Conservation (phyloP, 768 basidiomycete genomes). For the Paxillus ammoniavirescens region DNA sequence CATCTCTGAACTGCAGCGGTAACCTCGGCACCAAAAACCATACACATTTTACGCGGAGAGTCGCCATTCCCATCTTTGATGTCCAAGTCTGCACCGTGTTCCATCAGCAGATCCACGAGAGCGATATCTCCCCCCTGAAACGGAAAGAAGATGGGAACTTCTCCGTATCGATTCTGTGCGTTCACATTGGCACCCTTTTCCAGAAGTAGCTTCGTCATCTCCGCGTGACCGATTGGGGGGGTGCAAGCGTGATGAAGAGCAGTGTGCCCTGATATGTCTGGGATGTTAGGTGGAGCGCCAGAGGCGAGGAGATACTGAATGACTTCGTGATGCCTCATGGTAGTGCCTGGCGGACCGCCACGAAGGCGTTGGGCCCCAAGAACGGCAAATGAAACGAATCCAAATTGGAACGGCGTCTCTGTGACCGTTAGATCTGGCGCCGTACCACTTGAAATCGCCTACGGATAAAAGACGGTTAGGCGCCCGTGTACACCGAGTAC, state of each 20-base stretch:
- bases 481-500: not conserved
- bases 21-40: slow-evolving; percentile 41
- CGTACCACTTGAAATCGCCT: slow-evolving; percentile 25
- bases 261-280: slow-evolving; percentile 49
- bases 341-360: slow-evolving; percentile 3
- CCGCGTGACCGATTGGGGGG: slow-evolving; percentile 20
- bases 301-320: slow-evolving; percentile 41
- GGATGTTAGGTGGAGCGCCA: slow-evolving; percentile 39
- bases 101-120: slow-evolving; percentile 46
- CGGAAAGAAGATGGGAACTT: slow-evolving; percentile 38
- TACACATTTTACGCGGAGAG: slow-evolving; percentile 30
- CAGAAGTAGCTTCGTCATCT: slow-evolving; percentile 40
- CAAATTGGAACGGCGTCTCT: slow-evolving; percentile 43
- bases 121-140: slow-evolving; percentile 32
- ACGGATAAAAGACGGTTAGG: not conserved
- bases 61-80: slow-evolving; percentile 38
- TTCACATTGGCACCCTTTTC: slow-evolving; percentile 48
- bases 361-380: slow-evolving; percentile 40
- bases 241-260: slow-evolving; percentile 48
- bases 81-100: slow-evolving; percentile 46
- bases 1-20: slow-evolving; percentile 45
- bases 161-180: slow-evolving; percentile 48
- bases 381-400: slow-evolving; percentile 41
- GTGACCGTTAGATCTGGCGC: slow-evolving; percentile 39
- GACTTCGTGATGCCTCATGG: slow-evolving; percentile 31